Base-by-base conservation (phyloP, 441 rosid species). In the Pelargonium citronellum region DNA sequence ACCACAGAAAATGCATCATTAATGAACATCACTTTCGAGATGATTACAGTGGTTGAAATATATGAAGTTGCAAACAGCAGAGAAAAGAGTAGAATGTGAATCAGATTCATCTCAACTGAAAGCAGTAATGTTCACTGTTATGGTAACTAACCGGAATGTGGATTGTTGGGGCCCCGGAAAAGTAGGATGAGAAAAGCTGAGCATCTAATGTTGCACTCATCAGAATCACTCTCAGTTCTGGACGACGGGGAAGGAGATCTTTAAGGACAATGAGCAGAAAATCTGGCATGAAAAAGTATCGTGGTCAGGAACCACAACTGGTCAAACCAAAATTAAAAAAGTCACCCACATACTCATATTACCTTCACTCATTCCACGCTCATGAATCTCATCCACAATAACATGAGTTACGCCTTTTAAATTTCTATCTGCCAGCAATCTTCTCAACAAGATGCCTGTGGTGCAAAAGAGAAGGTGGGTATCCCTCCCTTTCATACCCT, bases 331-430 rank as follows among this genome's bases (percentile, higher is more conserved):
- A 65, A 49, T 19, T 62, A 39, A 41, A 47, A 64, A 72, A 53
- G 24, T 27, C 27, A 70, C 20, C 37, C 65, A 61, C 16, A 39
- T 66, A 55, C 15, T 58, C 64, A 19, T 20, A 20, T 58, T 58
- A 90, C 99, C 99, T 89, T 95, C 99, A 78, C 92, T 95, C 99
- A 95, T 95, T 80, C 99, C 99, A 73, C 99, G 82, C 76, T 95
- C 99, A 74, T 95, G 99, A 84, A 95, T 95, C 79, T 95, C 99
- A 76, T 95, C 99, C 65, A 95, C 99, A 79, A 95, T 89, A 75
- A 95, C 99, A 83, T 95, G 99, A 61, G 96, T 95, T 69, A 92
- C 66, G 22, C 99, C 99, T 80, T 77, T 76, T 88, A 95, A 84
- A 81, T 89, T 92, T 75, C 83, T 90, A 81, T 95, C 98, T 75